Base-by-base conservation (phyloP, 176 grass and related monocot species). In the Musa itinerans region DNA sequence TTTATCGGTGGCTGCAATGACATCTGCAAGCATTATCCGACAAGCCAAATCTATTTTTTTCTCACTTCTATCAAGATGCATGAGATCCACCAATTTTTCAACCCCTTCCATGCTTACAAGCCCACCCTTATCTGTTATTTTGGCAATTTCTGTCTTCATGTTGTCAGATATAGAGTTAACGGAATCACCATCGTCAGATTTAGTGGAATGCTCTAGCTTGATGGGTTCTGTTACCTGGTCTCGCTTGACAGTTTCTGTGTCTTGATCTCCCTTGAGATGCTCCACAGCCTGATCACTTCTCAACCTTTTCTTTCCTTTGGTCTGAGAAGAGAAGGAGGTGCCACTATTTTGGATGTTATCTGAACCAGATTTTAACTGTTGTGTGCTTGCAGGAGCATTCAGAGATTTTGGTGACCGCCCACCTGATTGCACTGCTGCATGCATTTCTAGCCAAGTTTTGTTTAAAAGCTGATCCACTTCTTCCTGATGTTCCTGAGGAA, bases 261-360 rank as follows among this genome's bases (percentile, higher is more conserved):
- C 79, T 56, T 90, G 88, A 14, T 90, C 88, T 77, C 75, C 75
- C 82, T 90, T 94, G 74, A 81, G 59, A 70, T 78, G 73, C 52
- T 90, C 91, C 23, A 69, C 65, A 58, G 72, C 75, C 54, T 91
- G 92, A 17, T 96, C 88, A 80, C 63, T 74, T 82, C 92, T 88
- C 8, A 91, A 88, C 54, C 92, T 96, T 81, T 91, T 96, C 85
- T 91, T 96, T 56, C 91, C 91, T 85, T 91, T 96, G 74, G 79
- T 71, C 57, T 86, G 84, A 49, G 84, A 71, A 76, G 78, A 62
- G 25, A 81, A 78, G 22, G 78, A 84, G 12, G 79, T 72, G 74
- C 86, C 79, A 65, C 82, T 81, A 78, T 89, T 96, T 82, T 96
- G 86, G 12, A 69, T 68, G 76, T 76, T 87, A 74, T 91, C 92